A percentile compares a stretch with the other conserved stretches of the same genome.
Evolutionary conservation across 768 basidiomycete species (phyloP).

Genomic region (Cystoderma amianthinum): DNA sequence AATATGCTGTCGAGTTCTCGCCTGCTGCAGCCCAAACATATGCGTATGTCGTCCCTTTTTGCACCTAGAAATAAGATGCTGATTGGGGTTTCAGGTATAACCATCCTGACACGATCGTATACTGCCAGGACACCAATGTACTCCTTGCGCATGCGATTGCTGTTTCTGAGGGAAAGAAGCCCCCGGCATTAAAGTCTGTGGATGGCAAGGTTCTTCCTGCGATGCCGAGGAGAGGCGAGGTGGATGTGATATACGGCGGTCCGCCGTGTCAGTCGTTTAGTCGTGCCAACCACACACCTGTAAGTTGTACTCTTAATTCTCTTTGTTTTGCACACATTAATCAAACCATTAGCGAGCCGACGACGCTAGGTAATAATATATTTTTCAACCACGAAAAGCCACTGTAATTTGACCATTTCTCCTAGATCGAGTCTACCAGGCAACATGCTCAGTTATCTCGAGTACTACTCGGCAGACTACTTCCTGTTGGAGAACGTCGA

Average conservation of each 20-base stretch:
- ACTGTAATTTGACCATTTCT: neutral
- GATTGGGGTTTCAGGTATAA: conserved; percentile 38
- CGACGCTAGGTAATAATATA: conserved; percentile 45
- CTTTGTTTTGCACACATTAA: conserved; percentile 3
- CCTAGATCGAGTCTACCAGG: conserved; percentile 54
- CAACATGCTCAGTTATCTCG: conserved; percentile 67
- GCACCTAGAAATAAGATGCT: neutral
- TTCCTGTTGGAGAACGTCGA: conserved; percentile 71
- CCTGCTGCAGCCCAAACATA: conserved; percentile 61
- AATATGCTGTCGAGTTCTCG: conserved; percentile 64
- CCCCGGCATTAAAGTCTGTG: conserved; percentile 31
- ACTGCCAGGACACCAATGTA: conserved; percentile 56
- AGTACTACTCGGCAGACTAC: conserved; percentile 54
- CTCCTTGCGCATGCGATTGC: conserved; percentile 56
- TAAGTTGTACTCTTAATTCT: conserved; percentile 16
- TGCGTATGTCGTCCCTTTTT: conserved; percentile 28
- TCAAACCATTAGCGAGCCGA: conserved; percentile 36
- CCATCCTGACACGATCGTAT: conserved; percentile 53
- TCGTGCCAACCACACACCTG: conserved; percentile 54
- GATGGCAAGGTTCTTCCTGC: conserved; percentile 25
- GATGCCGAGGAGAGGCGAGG: conserved; percentile 52
- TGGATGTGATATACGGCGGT: conserved; percentile 76
- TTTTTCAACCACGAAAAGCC: neutral
- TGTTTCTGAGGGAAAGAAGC: conserved; percentile 29
- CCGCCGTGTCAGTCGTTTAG: conserved; percentile 77